A percentile compares a stretch with the other conserved stretches of the same genome.
phyloP scores from a whole-genome alignment of 441 rosid species.

The Corymbia calophylla region DNA sequence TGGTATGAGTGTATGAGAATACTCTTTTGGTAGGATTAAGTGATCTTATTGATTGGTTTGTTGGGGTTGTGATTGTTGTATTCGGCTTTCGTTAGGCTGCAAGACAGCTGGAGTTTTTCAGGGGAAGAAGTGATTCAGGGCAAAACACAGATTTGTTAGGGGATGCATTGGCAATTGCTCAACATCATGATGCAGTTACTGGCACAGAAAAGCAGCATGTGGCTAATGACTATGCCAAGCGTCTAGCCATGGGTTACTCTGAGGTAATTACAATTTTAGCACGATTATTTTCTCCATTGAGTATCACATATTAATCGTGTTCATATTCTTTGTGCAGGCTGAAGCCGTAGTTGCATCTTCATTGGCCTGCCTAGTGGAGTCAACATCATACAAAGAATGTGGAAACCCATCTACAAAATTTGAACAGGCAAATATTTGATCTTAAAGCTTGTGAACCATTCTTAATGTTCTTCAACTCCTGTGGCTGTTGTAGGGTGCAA shows the following conservation, averaged over 20 bases:
- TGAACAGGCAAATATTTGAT: slow-evolving; percentile 54
- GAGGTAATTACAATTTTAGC: slow-evolving; percentile 41
- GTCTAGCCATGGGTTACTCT: slow-evolving; percentile 79
- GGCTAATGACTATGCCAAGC: slow-evolving; percentile 91
- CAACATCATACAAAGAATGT: slow-evolving; percentile 24
- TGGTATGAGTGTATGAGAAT: slow-evolving; percentile 33
- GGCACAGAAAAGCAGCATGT: slow-evolving; percentile 98
- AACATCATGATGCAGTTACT: slow-evolving; percentile 96
- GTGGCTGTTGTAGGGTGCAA: not conserved
- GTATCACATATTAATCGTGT: slow-evolving; percentile 1
- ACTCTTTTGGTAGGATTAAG: not conserved
- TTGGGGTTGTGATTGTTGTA: slow-evolving; percentile 2
- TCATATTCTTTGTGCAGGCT: slow-evolving; percentile 47
- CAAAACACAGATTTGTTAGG: slow-evolving; percentile 79
- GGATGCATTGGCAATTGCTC: slow-evolving; percentile 93
- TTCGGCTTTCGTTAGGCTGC: slow-evolving; percentile 53
- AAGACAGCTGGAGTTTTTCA: slow-evolving; percentile 87
- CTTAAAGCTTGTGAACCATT: not conserved
- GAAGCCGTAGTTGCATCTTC: slow-evolving; percentile 83
- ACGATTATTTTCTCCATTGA: not conserved
- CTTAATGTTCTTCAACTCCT: not conserved
- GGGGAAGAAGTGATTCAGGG: slow-evolving; percentile 63
- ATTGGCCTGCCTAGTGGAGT: slow-evolving; percentile 64
- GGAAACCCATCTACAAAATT: slow-evolving; percentile 34
- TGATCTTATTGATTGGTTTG: not conserved